Percentiles rank a stretch among this genome's conserved stretches.
These are phyloP conservation scores for Fusarium sp. DNA, from an alignment of 2,329 filamentous ascomycete genomes.

Conservation along the genomic window DNA sequence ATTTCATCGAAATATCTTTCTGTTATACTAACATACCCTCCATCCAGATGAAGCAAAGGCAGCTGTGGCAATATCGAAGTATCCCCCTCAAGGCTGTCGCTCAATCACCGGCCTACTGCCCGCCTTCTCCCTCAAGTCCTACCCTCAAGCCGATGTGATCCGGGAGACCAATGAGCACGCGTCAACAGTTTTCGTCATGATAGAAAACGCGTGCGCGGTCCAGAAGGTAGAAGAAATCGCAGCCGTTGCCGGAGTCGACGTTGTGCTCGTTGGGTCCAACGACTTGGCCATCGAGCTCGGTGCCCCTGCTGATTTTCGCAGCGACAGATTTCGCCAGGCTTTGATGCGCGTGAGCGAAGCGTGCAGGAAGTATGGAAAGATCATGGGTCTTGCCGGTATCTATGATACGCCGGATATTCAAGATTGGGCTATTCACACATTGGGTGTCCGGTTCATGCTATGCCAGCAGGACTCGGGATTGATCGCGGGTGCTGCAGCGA, in stretches of 20 bases:
- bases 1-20: not conserved
- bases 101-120: not conserved
- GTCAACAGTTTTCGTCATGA: not conserved
- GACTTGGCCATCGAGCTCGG: not conserved
- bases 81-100: not conserved
- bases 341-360: not conserved
- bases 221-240: not conserved
- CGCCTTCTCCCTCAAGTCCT: not conserved
- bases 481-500: not conserved
- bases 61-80: not conserved
- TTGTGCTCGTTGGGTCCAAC: not conserved
- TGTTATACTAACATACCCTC: too few relatives aligned
- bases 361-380: not conserved
- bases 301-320: not conserved
- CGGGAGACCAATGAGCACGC: not conserved
- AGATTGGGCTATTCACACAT: not conserved
- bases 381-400: not conserved
- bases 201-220: not conserved
- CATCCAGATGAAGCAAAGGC: not conserved
- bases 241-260: not conserved
- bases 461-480: not conserved
- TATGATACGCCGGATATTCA: not conserved
- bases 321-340: not conserved
- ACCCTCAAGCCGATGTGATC: not conserved
- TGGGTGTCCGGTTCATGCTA: not conserved